Base-by-base conservation (phyloP, 1,284 basidiomycete genomes). In the Psilocybe mexicana region DNA sequence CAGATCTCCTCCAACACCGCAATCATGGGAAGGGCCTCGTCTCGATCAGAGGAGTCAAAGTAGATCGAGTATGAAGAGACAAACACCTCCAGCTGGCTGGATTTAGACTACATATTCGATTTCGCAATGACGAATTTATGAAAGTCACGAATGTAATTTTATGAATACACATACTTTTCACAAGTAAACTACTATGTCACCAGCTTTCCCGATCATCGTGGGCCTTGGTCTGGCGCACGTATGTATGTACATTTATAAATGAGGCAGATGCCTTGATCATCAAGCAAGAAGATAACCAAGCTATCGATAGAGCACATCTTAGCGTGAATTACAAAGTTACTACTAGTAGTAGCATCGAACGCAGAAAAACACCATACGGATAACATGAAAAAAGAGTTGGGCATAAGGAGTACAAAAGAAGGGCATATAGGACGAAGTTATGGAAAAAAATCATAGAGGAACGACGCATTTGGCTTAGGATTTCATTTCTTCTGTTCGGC, bases 11-110 rank as follows among this genome's bases (percentile, higher is more conserved):
- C 73, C 74, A 6, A 76, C 76, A 18, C 77, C 77, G 25, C 70
- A 75, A 50, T 76, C 75, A 24, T 74, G 73, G 74, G 70, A 74
- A n/a, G 63, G 62, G 10, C 62, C 66, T 48, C 61, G 60, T 49
- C 62, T 68, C 23, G 57, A 61, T n/a, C 63, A 58, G 36, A 57
- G 54, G 4, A 61, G 51, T 43, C 59, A 60, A 18, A 59, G 59
- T 44, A 57, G 55, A 45, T 59, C 55, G 43, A 70, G 68, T 52
- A 69, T 67, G 58, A 70, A 65, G 52, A 71, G 64, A 46, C 69
- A 62, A 52, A 65, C 75, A 23, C 72, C 78, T 69, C 76, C 77
- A 70, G 73, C 73, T 63, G 81, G 81, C 69, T 83, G 81, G 81
- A 81, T 83, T 59, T 80, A 65, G 74, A 43, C 18, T 36, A 40